These are phyloP conservation scores for Erythrobasidium hasegawianum DNA, from an alignment of 1,284 basidiomycete species.

Conservation along the genomic window DNA sequence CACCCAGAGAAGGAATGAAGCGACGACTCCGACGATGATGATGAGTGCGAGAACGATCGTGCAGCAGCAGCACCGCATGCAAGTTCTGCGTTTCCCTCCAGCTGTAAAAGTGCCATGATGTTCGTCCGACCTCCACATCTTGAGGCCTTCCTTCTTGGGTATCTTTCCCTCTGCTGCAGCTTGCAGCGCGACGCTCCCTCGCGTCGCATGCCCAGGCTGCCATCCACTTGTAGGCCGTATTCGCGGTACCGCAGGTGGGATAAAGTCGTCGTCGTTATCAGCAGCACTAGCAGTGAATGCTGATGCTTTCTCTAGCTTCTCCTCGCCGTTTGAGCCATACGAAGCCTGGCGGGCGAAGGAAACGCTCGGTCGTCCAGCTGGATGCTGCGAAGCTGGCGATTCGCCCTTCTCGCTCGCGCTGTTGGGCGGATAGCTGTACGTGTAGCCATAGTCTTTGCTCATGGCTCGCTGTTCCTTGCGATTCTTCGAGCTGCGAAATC, in stretches of 20 bases:
- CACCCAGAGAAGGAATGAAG: constrained; percentile 44
- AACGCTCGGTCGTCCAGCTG: background rate
- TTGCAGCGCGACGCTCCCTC: constrained; percentile 30
- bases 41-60: constrained; percentile 44
- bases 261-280: constrained; percentile 4
- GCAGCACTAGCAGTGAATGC: too few species aligned
- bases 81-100: constrained; percentile 42
- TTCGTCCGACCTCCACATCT: constrained; percentile 47
- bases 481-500: too few species aligned
- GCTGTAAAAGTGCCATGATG: constrained; percentile 44
- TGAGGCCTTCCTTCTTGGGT: constrained; percentile 47
- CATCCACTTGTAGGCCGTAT: constrained; percentile 5
- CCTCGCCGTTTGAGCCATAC: background rate
- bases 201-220: constrained; percentile 22
- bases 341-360: background rate
- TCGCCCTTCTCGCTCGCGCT: constrained; percentile 2
- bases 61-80: constrained; percentile 45
- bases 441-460: too few species aligned
- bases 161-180: constrained; percentile 47
- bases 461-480: too few species aligned
- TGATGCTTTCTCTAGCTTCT: background rate
- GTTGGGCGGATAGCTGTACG: constrained; percentile 1
- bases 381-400: background rate
- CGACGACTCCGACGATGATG: constrained; percentile 45
- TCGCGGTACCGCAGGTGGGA: constrained; percentile 27